Conservation (phyloP, 2,329 filamentous ascomycete species). For the Sphaerulina vaccinii region DNA sequence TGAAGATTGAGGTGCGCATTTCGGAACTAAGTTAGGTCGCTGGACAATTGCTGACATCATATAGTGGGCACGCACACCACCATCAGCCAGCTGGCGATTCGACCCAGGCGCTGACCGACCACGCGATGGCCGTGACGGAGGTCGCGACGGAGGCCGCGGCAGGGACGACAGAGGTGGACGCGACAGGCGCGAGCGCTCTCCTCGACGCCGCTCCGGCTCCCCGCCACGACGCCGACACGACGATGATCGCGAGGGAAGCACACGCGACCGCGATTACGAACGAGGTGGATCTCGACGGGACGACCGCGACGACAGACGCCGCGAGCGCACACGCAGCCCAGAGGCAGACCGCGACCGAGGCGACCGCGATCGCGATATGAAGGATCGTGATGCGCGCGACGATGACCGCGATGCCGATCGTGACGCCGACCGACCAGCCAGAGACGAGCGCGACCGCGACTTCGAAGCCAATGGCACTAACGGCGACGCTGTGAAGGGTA, state of each 20-base stretch:
- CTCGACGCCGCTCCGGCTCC: constrained; percentile 62
- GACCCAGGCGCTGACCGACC: constrained; percentile 66
- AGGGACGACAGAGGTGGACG: constrained; percentile 37
- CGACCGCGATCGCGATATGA: constrained; percentile 63
- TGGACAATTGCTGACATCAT: constrained; percentile 23
- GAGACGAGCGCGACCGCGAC: constrained; percentile 58
- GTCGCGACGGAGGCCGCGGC: constrained; percentile 57
- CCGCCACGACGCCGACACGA: constrained; percentile 64
- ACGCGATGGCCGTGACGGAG: constrained; percentile 54
- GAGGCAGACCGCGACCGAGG: constrained; percentile 54
- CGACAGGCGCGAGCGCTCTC: constrained; percentile 64
- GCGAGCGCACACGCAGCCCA: constrained; percentile 65
- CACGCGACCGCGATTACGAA: constrained; percentile 71
- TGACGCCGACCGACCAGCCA: constrained; percentile 30
- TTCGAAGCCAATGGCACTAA: constrained; percentile 50
- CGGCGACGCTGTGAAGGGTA: constrained; percentile 89
- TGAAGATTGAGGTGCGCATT: constrained; percentile 88
- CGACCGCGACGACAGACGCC: constrained; percentile 66
- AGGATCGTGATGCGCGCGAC: constrained; percentile 52
- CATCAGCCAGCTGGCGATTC: constrained; percentile 97
- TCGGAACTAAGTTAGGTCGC: not conserved
- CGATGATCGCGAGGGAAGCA: constrained; percentile 62
- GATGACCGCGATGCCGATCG: constrained; percentile 54
- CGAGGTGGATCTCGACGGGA: constrained; percentile 73
- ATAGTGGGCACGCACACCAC: constrained; percentile 96